These are phyloP conservation scores for maize (Zea mays) DNA, from an alignment of 176 grass and related monocot species.

Conservation along the genomic window Zm-B73-REFERENCE-NAM-5.0 NC_050097.1:207062001-207062500, in stretches of 20 bases:
- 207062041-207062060: background rate
- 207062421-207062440: background rate
- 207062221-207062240: too few relatives aligned
- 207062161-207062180: background rate
- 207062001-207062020: constrained; percentile 9
- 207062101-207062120: constrained; percentile 18
- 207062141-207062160: background rate
- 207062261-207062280: too few relatives aligned
- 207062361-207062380: background rate
- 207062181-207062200: too few relatives aligned
- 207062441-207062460: background rate
- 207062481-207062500: background rate
- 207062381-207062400: background rate
- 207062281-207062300: too few relatives aligned
- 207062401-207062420: background rate
- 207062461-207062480: background rate
- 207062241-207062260: too few relatives aligned
- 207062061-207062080: background rate
- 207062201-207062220: too few relatives aligned
- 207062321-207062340: too few relatives aligned
- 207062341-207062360: too few relatives aligned
- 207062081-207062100: constrained; percentile 2
- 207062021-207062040: background rate
- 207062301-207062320: too few relatives aligned
- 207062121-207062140: background rate